phyloP scores from a whole-genome alignment of 2,329 filamentous ascomycete species.

The Ophiostoma perfectum region DNA sequence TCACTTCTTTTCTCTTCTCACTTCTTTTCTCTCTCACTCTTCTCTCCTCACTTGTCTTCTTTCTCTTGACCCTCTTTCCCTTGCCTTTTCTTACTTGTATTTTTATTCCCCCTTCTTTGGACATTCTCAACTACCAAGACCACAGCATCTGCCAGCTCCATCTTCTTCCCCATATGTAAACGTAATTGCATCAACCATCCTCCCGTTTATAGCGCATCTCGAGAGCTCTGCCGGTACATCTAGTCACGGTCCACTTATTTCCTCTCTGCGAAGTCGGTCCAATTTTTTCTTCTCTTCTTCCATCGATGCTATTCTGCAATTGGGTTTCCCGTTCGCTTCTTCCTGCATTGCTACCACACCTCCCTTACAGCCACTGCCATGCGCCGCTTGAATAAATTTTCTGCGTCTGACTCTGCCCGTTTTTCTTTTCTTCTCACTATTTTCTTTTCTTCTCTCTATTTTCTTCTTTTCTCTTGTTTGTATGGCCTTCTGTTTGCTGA shows the following conservation, averaged over 20 bases:
- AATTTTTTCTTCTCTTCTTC: constrained; percentile 16
- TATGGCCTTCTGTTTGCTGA: too few species aligned
- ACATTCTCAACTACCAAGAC: neutral
- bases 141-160: neutral
- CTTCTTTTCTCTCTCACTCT: neutral
- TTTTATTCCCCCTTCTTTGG: neutral
- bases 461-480: neutral
- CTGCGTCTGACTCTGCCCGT: neutral
- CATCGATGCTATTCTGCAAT: neutral
- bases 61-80: too few species aligned
- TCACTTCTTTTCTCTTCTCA: neutral
- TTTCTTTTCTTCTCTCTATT: constrained; percentile 11
- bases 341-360: neutral
- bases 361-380: neutral
- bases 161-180: constrained; percentile 4
- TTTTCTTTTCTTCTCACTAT: constrained; percentile 13
- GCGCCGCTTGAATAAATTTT: neutral
- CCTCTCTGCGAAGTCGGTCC: constrained; percentile 19
- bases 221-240: constrained; percentile 7
- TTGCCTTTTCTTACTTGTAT: neutral
- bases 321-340: neutral
- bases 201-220: constrained; percentile 10
- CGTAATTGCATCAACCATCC: constrained; percentile 7
- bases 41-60: too few species aligned
- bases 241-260: constrained; percentile 16